A percentile compares a stretch with the other conserved stretches of the same genome.
Evolutionary conservation across 257 asterid species (phyloP).

Genomic region (Solanum medicagineum): DNA sequence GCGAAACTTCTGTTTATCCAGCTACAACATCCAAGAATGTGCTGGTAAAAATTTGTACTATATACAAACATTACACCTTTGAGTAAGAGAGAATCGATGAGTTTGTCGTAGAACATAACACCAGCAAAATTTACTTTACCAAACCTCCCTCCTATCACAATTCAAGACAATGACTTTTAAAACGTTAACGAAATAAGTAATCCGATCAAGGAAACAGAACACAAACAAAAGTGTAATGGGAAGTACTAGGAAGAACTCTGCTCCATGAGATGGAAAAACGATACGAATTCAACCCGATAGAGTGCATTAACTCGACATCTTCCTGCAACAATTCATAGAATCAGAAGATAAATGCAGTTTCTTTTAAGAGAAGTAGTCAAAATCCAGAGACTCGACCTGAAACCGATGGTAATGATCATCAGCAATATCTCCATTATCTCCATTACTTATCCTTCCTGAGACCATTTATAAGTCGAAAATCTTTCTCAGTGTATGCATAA

Average conservation of each 20-base stretch:
- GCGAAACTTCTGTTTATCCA: neutral
- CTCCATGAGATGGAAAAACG: constrained; percentile 86
- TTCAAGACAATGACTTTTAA: neutral
- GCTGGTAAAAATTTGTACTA: neutral
- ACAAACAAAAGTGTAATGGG: neutral
- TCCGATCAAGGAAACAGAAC: neutral
- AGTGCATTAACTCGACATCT: constrained; percentile 52
- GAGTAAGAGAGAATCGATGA: constrained; percentile 38
- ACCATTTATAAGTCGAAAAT: neutral
- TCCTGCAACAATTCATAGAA: constrained; percentile 23
- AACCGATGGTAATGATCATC: constrained; percentile 80
- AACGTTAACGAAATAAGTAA: neutral
- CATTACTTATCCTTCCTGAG: constrained; percentile 43
- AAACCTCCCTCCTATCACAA: constrained; percentile 40
- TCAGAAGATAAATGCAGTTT: neutral
- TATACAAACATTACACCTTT: constrained; percentile 24
- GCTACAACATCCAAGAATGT: neutral
- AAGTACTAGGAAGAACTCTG: constrained; percentile 65
- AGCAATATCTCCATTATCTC: constrained; percentile 46
- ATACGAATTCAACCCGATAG: constrained; percentile 55
- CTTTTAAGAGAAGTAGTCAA: neutral
- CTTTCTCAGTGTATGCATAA: neutral
- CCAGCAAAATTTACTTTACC: constrained; percentile 48
- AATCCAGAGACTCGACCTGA: constrained; percentile 24
- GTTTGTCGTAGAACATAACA: constrained; percentile 32